Evolutionary conservation across 2,329 filamentous ascomycete genomes (phyloP).

Genomic region (Phyllosticta citriasiana): DNA sequence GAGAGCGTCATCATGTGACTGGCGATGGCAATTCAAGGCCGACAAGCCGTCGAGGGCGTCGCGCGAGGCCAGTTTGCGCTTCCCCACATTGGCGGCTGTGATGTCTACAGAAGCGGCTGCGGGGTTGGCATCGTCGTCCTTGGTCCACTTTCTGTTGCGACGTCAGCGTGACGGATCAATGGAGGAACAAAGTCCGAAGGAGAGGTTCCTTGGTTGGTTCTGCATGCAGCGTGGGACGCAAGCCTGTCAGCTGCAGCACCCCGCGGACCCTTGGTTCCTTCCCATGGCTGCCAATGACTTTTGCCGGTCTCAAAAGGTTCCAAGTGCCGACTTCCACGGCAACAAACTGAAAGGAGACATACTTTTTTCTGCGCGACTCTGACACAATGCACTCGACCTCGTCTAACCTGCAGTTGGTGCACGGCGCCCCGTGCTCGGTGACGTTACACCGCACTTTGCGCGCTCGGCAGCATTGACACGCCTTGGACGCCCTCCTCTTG

Average conservation of each 20-base stretch:
- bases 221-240: neutral
- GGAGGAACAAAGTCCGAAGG: neutral
- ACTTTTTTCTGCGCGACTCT: conserved; percentile 78
- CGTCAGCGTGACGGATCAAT: conserved; percentile 3
- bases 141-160: conserved; percentile 31
- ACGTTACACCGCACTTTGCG: conserved; percentile 93
- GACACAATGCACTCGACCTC: conserved; percentile 60
- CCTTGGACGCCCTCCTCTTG: conserved; percentile 82
- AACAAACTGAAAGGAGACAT: conserved; percentile 32
- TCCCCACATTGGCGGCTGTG: conserved; percentile 16
- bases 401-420: conserved; percentile 77
- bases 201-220: neutral
- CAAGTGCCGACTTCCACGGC: neutral
- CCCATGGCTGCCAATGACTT: neutral
- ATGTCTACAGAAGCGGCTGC: conserved; percentile 11
- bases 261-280: neutral
- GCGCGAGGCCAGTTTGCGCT: conserved; percentile 30
- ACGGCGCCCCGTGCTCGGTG: conserved; percentile 73
- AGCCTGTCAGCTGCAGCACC: neutral
- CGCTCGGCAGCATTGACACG: conserved; percentile 78
- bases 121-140: conserved; percentile 29
- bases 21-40: conserved; percentile 20
- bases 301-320: neutral
- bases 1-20: conserved; percentile 19
- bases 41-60: conserved; percentile 25